These are phyloP conservation scores for Gamsiella multidivaricata DNA, from an alignment of 192 early-diverging fungal genomes.

Conservation along the genomic window DNA sequence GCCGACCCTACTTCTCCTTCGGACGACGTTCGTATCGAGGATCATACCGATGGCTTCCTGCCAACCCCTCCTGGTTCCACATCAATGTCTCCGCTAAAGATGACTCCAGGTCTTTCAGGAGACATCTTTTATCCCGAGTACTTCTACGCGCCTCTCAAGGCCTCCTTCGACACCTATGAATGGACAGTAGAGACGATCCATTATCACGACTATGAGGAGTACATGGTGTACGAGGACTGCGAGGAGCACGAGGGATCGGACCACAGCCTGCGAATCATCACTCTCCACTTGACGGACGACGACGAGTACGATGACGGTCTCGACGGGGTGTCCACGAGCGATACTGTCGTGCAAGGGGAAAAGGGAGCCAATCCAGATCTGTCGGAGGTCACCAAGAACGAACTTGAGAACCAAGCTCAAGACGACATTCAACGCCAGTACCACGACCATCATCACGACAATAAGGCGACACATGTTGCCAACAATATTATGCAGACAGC, in stretches of 20 bases:
- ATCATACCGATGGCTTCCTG: constrained; percentile 12
- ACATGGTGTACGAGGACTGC: constrained; percentile 27
- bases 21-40: background rate
- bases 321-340: background rate
- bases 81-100: constrained; percentile 20
- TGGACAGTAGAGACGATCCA: background rate
- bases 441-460: background rate
- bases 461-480: background rate
- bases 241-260: constrained; percentile 44
- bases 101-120: background rate
- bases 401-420: background rate
- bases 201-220: constrained; percentile 26
- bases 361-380: background rate
- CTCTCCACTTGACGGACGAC: constrained; percentile 22
- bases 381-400: background rate
- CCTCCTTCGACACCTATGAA: background rate
- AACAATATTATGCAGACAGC: background rate
- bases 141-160: background rate
- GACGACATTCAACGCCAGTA: background rate
- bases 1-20: background rate
- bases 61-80: constrained; percentile 44
- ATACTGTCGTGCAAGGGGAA: background rate
- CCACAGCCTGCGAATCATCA: constrained; percentile 34
- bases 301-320: constrained; percentile 12
- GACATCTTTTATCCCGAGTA: background rate